These are phyloP conservation scores for Phytophthora brassicae DNA, from an alignment of 352 stramenopile genomes.

Conservation along the genomic window DNA sequence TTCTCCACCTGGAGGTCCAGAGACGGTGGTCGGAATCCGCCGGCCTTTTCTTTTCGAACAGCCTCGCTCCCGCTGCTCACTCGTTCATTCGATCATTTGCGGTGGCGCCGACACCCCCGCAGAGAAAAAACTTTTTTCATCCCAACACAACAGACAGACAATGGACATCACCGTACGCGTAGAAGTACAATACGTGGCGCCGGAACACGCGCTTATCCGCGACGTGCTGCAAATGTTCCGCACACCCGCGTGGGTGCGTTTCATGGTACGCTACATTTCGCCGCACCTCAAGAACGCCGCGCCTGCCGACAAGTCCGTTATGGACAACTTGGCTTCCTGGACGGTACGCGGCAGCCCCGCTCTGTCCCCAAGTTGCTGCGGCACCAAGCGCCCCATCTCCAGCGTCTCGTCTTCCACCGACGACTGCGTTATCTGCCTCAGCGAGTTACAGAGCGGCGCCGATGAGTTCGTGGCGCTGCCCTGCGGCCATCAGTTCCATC, in stretches of 20 bases:
- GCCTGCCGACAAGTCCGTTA: slow-evolving; percentile 67
- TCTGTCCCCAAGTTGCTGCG: not conserved
- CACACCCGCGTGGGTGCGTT: slow-evolving; percentile 79
- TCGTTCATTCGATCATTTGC: slow-evolving; percentile 46
- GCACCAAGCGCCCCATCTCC: slow-evolving; percentile 36
- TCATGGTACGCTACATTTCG: slow-evolving; percentile 87
- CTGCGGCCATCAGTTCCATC: slow-evolving; percentile 94
- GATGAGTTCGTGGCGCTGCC: slow-evolving; percentile 79
- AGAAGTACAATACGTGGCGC: slow-evolving; percentile 79
- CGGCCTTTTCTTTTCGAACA: slow-evolving; percentile 36
- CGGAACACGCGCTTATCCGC: slow-evolving; percentile 54
- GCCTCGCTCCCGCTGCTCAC: slow-evolving; percentile 29
- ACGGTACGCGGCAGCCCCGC: not conserved
- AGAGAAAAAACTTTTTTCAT: too few species aligned
- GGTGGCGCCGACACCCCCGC: slow-evolving; percentile 22
- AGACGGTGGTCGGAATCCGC: slow-evolving; percentile 24
- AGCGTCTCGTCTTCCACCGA: slow-evolving; percentile 30
- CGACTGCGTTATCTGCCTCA: slow-evolving; percentile 92
- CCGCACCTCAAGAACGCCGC: slow-evolving; percentile 82
- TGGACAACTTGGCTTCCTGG: slow-evolving; percentile 51
- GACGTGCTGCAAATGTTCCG: slow-evolving; percentile 85
- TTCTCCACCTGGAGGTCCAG: slow-evolving; percentile 31
- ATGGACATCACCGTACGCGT: slow-evolving; percentile 85
- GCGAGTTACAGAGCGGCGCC: slow-evolving; percentile 57
- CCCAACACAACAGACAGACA: not conserved